Base-by-base conservation (phyloP, 306 rosid genomes). In the Fragaria vesca region DNA sequence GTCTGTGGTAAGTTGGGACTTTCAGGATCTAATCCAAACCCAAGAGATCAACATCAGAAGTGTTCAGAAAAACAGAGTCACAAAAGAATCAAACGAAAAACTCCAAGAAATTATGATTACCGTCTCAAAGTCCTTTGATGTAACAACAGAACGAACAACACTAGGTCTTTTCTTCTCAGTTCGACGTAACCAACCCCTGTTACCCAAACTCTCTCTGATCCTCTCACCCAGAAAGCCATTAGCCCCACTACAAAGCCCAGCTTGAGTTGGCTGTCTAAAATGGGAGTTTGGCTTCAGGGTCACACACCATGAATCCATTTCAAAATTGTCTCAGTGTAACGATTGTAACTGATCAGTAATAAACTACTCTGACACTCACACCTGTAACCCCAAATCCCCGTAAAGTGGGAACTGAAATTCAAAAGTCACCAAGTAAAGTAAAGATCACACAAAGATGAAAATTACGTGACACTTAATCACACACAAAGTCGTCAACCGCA, bases 221-320 rank as follows among this genome's bases (percentile, higher is more conserved):
- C 79, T 86, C 73, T 85, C 92, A 51, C 98, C 97, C 24, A 57
- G 76, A 84, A 89, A 83, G 40, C 88, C 89, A 86, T 77, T 76
- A 8, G 78, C 86, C 58, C 69, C 87, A 71, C 16, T 76, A 79
- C 86, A 85, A 66, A 81, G 61, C 57, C 81, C 74, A 51, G 83
- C 81, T 71, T 81, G 81, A 54, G 51, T 79, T n/a, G 83, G 72
- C 6, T 81, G 82, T 68, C 76, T 69, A 11, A 89, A 69, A 77
- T 81, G 86, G 76, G 83, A 26, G 73, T 76, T 84, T 65, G 88
- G 48, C 74, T 75, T 89, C 82, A 83, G 79, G 62, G 82, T 66
- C 79, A 80, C 84, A 82, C 88, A 89, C 72, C 86, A 81, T 63
- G 90, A 88, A 83, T 83, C 90, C 98, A 94, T 94, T 83, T 38